Evolutionary conservation across 2,329 filamentous ascomycete species (phyloP), one percentile per base, ranked within the genome.

Genomic region (Sporothrix pallida): DNA sequence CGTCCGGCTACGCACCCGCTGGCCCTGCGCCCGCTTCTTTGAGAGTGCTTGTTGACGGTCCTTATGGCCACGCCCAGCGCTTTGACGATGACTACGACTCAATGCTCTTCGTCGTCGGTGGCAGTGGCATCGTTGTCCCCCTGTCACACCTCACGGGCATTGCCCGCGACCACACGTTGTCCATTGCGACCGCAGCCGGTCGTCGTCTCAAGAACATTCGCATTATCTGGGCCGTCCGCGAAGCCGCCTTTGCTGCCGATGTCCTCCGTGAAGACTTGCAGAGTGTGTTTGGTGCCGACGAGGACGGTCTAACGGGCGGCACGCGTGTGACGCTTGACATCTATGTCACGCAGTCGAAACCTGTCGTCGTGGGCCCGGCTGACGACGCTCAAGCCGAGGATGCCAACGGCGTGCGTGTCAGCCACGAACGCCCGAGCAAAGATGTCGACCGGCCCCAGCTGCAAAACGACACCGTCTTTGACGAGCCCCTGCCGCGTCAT

Each of bases 151-250:
- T 77, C 23, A 77, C 62, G 2, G 76, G 74, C 26, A 17, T 71
- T 5, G 72, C 48, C 20, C 72, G 46, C 20, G 58, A 71, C 7
- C 56, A 70, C 60, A 73, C 56, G 50, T 48, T 70, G 52, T 72
- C 42, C 12, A 46, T 23, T 8, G 42, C 60, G 12, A 23, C 69
- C 0, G n/a, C 46, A 13, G n/a, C 20, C 1, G 48, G 60, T 3
- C 54, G 63, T 10, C 76, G 52, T 1, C 65, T 60, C 17, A 71
- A 60, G 42, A 8, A 17, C 12, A 67, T 77, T 17, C 74, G 31
- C 37, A 73, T 77, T 17, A 71, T 77, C n/a, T 77, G 76, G 76
- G 76, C 76, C 3, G 74, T 73, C 9, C 75, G 76, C n/a, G 75
- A 76, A 23, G 71, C 73, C 17, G 72, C 54, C 3, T 75, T 77